These are phyloP conservation scores for Penicillium diatomitis DNA, from an alignment of 495 filamentous ascomycete genomes.

Conservation along the genomic window DNA sequence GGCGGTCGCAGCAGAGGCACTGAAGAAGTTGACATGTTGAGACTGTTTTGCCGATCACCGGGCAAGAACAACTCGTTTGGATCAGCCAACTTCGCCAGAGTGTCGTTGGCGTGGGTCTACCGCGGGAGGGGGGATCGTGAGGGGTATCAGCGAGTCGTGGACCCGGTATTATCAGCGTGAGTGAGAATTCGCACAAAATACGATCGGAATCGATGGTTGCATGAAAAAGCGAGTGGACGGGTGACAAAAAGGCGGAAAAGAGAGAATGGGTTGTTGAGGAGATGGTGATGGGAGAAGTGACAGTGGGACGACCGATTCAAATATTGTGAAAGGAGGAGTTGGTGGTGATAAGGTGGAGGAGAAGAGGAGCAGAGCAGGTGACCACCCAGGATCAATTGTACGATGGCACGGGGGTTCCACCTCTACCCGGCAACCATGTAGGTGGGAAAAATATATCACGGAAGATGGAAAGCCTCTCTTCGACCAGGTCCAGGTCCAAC, in stretches of 20 bases:
- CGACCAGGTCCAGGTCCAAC: no score
- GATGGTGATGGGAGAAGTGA: constrained; percentile 4
- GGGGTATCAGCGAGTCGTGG: constrained; percentile 1
- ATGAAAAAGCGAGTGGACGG: constrained; percentile 9
- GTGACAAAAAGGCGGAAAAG: constrained; percentile 3
- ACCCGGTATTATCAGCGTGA: not conserved
- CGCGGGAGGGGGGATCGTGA: constrained; percentile 3
- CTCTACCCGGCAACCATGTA: constrained; percentile 6
- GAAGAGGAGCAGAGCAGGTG: constrained; percentile 14
- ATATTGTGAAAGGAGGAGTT: not conserved
- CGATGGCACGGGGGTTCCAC: constrained; percentile 3
- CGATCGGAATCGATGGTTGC: not conserved
- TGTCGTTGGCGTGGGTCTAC: constrained; percentile 20
- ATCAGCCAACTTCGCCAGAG: constrained; percentile 37
- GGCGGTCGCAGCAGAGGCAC: constrained; percentile 79
- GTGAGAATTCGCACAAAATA: no score
- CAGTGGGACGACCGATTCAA: not conserved
- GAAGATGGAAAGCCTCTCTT: no score
- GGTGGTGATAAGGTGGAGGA: not conserved
- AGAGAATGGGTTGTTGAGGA: not conserved
- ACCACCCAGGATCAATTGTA: constrained; percentile 5
- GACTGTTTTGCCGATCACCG: constrained; percentile 39
- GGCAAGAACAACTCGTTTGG: constrained; percentile 42
- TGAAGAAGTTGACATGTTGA: constrained; percentile 69
- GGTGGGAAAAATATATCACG: not conserved